These are phyloP conservation scores for Bipolaris gigantea DNA, from an alignment of 2,329 filamentous ascomycete genomes.

Conservation along the genomic window DNA sequence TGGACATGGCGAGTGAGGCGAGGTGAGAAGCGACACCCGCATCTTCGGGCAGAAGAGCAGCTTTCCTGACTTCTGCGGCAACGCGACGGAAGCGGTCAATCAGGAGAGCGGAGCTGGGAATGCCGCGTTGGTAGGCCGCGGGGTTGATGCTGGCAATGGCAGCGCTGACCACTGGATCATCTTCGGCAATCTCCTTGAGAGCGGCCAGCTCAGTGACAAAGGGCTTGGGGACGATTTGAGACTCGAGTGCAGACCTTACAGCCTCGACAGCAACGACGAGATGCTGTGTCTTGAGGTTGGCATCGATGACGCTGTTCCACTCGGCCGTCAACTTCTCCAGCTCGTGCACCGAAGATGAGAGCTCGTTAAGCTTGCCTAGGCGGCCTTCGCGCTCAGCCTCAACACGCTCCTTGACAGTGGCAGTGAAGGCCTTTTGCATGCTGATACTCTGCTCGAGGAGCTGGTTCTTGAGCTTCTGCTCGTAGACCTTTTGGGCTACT, in stretches of 20 bases:
- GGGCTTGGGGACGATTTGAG: slow-evolving; percentile 72
- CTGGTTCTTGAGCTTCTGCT: slow-evolving; percentile 80
- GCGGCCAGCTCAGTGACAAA: slow-evolving; percentile 93
- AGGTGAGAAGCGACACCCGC: slow-evolving; percentile 94
- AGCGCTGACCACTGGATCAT: slow-evolving; percentile 84
- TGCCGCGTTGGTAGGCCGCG: slow-evolving; percentile 85
- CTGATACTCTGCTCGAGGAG: slow-evolving; percentile 88
- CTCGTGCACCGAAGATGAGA: slow-evolving; percentile 75
- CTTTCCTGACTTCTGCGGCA: slow-evolving; percentile 89
- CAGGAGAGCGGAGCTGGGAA: slow-evolving; percentile 80
- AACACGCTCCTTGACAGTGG: slow-evolving; percentile 76
- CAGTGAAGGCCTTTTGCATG: slow-evolving; percentile 81
- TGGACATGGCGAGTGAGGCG: slow-evolving; percentile 85
- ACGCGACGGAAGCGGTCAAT: slow-evolving; percentile 96
- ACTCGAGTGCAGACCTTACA: slow-evolving; percentile 80
- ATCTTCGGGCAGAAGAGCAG: slow-evolving; percentile 85
- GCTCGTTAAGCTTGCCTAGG: slow-evolving; percentile 79
- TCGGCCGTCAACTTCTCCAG: slow-evolving; percentile 84
- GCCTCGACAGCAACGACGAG: slow-evolving; percentile 95
- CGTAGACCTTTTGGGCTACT: slow-evolving; percentile 75
- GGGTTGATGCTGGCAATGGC: slow-evolving; percentile 98
- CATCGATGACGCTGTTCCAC: slow-evolving; percentile 89
- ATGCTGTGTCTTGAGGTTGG: slow-evolving; percentile 91
- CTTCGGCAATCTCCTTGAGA: slow-evolving; percentile 84
- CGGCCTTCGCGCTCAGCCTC: slow-evolving; percentile 87